A percentile compares a stretch with the other conserved stretches of the same genome.
These are phyloP conservation scores for Ceratobasidium sp. DNA, from an alignment of 1,284 basidiomycete species.

Conservation along the genomic window DNA sequence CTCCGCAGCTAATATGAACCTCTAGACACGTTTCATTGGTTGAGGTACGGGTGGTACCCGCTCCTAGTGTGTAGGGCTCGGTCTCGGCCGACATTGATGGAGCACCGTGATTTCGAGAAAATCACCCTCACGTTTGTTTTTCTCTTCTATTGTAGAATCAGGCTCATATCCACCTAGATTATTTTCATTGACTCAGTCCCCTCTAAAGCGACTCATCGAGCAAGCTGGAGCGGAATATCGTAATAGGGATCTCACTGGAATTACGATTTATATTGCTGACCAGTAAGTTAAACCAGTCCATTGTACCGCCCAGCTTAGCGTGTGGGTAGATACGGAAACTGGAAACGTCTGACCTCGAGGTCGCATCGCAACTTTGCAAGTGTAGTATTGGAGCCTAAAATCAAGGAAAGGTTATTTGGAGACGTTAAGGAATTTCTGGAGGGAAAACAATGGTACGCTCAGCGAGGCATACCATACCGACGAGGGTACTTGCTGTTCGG, in stretches of 20 bases:
- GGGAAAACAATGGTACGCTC: conserved; percentile 63
- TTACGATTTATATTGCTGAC: conserved; percentile 59
- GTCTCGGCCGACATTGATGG: neutral
- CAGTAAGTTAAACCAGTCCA: conserved; percentile 5
- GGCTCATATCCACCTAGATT: conserved; percentile 56
- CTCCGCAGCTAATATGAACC: neutral
- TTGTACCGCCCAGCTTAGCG: neutral
- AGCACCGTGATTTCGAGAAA: neutral
- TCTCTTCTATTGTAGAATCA: neutral
- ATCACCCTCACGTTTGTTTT: conserved; percentile 17
- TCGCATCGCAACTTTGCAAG: conserved; percentile 63
- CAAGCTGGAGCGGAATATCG: conserved; percentile 62
- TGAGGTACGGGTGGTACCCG: neutral
- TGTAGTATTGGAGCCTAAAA: conserved; percentile 64
- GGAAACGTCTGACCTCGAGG: conserved; percentile 64
- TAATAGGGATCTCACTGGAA: conserved; percentile 61
- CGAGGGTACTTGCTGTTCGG: conserved; percentile 69
- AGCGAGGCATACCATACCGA: conserved; percentile 68
- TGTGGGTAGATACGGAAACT: conserved; percentile 50
- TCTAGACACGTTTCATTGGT: conserved; percentile 21
- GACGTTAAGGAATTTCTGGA: conserved; percentile 67
- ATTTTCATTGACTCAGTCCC: conserved; percentile 63
- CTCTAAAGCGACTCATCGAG: conserved; percentile 63
- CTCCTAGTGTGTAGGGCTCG: conserved; percentile 5
- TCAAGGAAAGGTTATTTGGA: conserved; percentile 62